phyloP scores from a whole-genome alignment of 148 eudicot species.

The Fagopyrum esculentum region DNA sequence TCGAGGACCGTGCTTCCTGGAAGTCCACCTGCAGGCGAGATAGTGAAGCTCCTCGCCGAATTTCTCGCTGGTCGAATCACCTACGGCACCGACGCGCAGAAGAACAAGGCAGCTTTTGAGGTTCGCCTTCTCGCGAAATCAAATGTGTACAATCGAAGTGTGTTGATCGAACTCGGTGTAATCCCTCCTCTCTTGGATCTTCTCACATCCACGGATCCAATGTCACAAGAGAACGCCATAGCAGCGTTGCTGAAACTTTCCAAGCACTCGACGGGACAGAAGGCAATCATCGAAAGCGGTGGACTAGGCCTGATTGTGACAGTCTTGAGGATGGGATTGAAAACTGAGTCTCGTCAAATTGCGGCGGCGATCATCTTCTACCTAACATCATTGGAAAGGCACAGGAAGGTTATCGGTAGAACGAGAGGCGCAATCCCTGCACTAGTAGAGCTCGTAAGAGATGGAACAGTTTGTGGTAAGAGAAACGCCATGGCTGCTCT shows the following conservation, averaged over 20 bases:
- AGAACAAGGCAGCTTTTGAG: constrained; percentile 63
- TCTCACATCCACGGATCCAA: constrained; percentile 39
- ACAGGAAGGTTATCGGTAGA: constrained; percentile 51
- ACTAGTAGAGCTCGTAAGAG: constrained; percentile 40
- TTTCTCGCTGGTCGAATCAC: constrained; percentile 41
- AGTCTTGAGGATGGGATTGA: constrained; percentile 42
- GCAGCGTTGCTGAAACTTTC: constrained; percentile 69
- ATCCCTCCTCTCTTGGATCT: constrained; percentile 51
- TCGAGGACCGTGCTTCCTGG: constrained; percentile 32
- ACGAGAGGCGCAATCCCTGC: constrained; percentile 38
- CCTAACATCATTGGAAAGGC: constrained; percentile 42
- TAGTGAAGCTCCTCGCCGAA: constrained; percentile 39
- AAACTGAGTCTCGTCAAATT: constrained; percentile 45
- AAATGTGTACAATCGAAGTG: constrained; percentile 42
- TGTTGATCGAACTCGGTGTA: constrained; percentile 48
- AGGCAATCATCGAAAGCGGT: constrained; percentile 51
- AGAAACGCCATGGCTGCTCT: constrained; percentile 68
- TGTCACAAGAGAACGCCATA: constrained; percentile 52
- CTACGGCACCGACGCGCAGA: constrained; percentile 41
- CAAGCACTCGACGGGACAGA: constrained; percentile 52
- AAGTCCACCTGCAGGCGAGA: constrained; percentile 32
- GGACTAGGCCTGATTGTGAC: constrained; percentile 40
- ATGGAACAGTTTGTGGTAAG: constrained; percentile 56
- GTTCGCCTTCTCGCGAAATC: constrained; percentile 64
- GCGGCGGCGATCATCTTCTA: constrained; percentile 79